A percentile compares a stretch with the other conserved stretches of the same genome.
Conservation (phyloP, 768 basidiomycete species). For the Mycena venus region DNA sequence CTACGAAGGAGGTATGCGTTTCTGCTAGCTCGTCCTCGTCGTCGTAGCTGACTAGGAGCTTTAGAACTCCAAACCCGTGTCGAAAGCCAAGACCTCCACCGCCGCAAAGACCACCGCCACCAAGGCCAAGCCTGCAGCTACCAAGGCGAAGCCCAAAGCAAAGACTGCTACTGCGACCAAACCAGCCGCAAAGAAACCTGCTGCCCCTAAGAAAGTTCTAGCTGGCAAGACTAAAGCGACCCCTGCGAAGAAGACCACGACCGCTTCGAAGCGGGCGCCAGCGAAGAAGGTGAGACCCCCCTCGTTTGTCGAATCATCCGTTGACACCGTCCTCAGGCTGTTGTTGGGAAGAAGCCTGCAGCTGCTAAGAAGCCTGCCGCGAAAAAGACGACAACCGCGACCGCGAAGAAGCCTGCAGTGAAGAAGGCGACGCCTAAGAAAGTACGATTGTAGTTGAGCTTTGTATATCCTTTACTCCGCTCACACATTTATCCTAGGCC, state of each 20-base stretch:
- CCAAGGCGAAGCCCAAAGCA: slow-evolving; percentile 45
- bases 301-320: not conserved
- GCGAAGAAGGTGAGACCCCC: slow-evolving; percentile 19
- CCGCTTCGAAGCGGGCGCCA: slow-evolving; percentile 16
- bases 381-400: slow-evolving; percentile 40
- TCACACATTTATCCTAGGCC: slow-evolving; percentile 45
- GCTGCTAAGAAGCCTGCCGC: slow-evolving; percentile 41
- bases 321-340: not conserved
- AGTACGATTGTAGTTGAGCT: slow-evolving; percentile 47
- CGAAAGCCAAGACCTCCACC: slow-evolving; percentile 53
- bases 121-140: slow-evolving; percentile 22
- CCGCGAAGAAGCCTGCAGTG: slow-evolving; percentile 60
- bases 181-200: slow-evolving; percentile 9
- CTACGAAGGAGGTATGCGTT: slow-evolving; percentile 62
- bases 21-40: not conserved
- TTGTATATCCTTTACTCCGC: not conserved
- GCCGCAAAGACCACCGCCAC: slow-evolving; percentile 35
- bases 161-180: slow-evolving; percentile 36
- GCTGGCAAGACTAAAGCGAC: slow-evolving; percentile 15
- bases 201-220: slow-evolving; percentile 23
- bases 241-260: slow-evolving; percentile 17
- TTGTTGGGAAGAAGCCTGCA: slow-evolving; percentile 39
- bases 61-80: slow-evolving; percentile 59
- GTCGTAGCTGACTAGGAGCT: slow-evolving; percentile 21
- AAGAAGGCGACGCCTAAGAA: slow-evolving; percentile 72